phyloP scores from a whole-genome alignment of 2,329 filamentous ascomycete genomes.

The Myriosclerotinia scirpicola region DNA sequence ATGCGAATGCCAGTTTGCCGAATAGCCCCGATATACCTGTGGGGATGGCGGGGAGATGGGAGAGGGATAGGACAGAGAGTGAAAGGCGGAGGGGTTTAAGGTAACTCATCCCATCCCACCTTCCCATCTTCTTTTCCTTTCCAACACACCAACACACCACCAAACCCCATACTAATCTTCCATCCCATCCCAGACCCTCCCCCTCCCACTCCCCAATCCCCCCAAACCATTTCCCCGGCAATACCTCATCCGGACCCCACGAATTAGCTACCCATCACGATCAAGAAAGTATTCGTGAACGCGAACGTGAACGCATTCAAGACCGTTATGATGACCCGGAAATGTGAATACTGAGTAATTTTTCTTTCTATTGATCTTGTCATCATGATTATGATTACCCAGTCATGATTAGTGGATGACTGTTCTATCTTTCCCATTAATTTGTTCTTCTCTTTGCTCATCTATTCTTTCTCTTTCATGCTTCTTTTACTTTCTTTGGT shows the following conservation, averaged over 20 bases:
- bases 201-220: too few species aligned
- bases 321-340: conserved; percentile 16
- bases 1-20: neutral
- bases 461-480: neutral
- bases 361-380: conserved; percentile 9
- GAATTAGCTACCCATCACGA: conserved; percentile 10
- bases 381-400: neutral
- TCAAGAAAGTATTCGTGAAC: neutral
- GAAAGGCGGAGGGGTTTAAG: neutral
- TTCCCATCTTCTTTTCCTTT: neutral
- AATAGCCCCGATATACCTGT: neutral
- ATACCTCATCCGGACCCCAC: neutral
- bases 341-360: conserved; percentile 20
- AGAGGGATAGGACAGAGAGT: neutral
- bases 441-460: neutral
- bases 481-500: neutral
- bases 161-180: neutral
- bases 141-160: neutral
- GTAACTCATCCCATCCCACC: neutral
- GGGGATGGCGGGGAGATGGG: neutral
- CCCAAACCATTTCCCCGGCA: neutral
- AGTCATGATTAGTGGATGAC: too few species aligned
- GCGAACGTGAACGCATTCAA: neutral
- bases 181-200: neutral
- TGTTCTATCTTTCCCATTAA: neutral